A percentile compares a stretch with the other conserved stretches of the same genome.
Conservation (phyloP, 75 land plant genomes). For the Chamaecyparis obtusa region DNA sequence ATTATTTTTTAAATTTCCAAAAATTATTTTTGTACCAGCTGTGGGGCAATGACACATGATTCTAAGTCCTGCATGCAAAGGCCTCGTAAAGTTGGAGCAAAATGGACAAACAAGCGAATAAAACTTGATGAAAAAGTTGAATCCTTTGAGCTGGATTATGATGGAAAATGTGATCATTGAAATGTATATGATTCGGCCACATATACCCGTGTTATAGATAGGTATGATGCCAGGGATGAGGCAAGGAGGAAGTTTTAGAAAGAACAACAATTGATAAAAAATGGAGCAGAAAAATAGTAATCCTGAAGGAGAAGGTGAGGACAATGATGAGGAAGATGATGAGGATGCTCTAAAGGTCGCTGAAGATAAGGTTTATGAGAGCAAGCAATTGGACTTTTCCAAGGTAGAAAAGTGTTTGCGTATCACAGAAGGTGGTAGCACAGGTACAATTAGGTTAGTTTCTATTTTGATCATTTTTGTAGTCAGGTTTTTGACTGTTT, state of each 20-base stretch:
- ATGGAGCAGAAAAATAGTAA: conserved; percentile 73
- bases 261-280: conserved; percentile 74
- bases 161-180: conserved; percentile 92
- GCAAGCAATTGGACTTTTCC: conserved; percentile 93
- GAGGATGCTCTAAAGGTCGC: conserved; percentile 76
- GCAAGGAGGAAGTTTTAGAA: conserved; percentile 71
- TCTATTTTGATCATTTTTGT: no score
- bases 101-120: conserved; percentile 65
- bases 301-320: conserved; percentile 25
- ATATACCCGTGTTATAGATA: no score
- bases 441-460: conserved; percentile 96
- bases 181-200: conserved; percentile 82
- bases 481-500: no score
- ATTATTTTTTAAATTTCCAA: no score
- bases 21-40: conserved; percentile 49
- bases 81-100: conserved; percentile 74
- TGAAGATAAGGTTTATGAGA: conserved; percentile 96
- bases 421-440: conserved; percentile 93
- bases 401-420: conserved; percentile 95
- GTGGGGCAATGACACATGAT: conserved; percentile 90
- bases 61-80: no score
- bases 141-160: conserved; percentile 83
- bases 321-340: conserved; percentile 42
- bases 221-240: conserved; percentile 73
- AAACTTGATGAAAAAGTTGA: conserved; percentile 92